phyloP scores from a whole-genome alignment of 192 early-diverging fungal species.

The Helicostylum pulchrum region DNA sequence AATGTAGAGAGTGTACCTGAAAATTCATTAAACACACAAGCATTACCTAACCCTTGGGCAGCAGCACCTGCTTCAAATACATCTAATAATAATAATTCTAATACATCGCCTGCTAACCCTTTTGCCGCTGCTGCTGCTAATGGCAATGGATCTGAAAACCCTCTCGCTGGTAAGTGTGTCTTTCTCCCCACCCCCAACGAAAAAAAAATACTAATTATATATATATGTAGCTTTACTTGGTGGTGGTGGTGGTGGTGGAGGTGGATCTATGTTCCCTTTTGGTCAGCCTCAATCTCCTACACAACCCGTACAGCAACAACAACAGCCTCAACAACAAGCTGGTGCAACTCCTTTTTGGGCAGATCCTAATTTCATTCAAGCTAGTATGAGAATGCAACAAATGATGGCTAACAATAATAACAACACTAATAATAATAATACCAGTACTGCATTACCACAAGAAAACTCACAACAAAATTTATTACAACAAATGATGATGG shows the following conservation, averaged over 20 bases:
- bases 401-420: slow-evolving; percentile 11
- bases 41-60: slow-evolving; percentile 60
- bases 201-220: slow-evolving; percentile 2
- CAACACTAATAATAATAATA: background rate
- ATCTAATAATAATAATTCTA: slow-evolving; percentile 7
- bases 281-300: background rate
- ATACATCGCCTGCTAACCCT: slow-evolving; percentile 14
- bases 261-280: background rate
- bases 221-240: background rate
- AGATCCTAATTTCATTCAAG: slow-evolving; percentile 35
- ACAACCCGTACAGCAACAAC: background rate
- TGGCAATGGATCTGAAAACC: background rate
- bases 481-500: slow-evolving; percentile 12
- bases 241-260: too few species aligned
- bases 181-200: too few species aligned
- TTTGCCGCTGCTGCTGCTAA: slow-evolving; percentile 20
- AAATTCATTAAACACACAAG: slow-evolving; percentile 48
- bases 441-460: background rate
- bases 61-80: slow-evolving; percentile 30
- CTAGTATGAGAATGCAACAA: slow-evolving; percentile 28
- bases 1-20: slow-evolving; percentile 52
- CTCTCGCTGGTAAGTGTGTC: slow-evolving; percentile 8
- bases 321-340: background rate
- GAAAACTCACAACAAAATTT: slow-evolving; percentile 8
- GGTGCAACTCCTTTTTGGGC: slow-evolving; percentile 27